Evolutionary conservation across 768 basidiomycete genomes (phyloP).

Genomic region (Rhodosporidiobolus sp.): DNA sequence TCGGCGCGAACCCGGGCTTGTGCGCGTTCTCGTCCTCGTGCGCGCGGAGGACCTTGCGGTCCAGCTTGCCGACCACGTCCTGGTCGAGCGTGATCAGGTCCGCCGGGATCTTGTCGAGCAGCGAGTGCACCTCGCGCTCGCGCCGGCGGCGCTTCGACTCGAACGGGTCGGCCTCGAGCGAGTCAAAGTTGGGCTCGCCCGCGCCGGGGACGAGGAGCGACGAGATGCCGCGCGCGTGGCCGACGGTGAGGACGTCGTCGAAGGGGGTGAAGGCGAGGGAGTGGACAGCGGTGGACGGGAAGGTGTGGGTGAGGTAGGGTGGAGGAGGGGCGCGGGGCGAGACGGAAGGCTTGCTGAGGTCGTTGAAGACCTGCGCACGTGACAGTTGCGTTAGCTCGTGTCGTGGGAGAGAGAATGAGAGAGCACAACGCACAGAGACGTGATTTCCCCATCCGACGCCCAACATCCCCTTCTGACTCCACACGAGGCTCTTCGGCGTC

Average conservation of each 20-base stretch:
- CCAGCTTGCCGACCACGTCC: conserved; percentile 48
- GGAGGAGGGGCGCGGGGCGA: conserved; percentile 32
- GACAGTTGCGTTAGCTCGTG: background rate
- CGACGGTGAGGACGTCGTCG: conserved; percentile 74
- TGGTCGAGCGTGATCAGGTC: conserved; percentile 74
- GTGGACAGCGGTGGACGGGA: conserved; percentile 72
- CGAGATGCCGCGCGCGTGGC: conserved; percentile 73
- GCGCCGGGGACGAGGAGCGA: conserved; percentile 84
- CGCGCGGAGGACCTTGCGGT: conserved; percentile 2
- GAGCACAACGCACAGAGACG: conserved; percentile 64
- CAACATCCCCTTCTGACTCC: conserved; percentile 80
- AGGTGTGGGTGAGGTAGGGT: conserved; percentile 80
- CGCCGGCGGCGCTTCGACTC: conserved; percentile 75
- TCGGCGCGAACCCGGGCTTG: conserved; percentile 49
- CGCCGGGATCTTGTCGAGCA: conserved; percentile 92
- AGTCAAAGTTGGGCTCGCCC: conserved; percentile 94
- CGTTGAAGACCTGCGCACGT: conserved; percentile 64
- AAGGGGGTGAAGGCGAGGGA: conserved; percentile 82
- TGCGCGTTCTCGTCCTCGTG: conserved; percentile 42
- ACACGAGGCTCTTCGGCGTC: conserved; percentile 58
- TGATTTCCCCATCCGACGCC: conserved; percentile 77
- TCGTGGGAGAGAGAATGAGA: background rate
- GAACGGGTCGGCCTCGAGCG: conserved; percentile 87
- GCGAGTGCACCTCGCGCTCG: conserved; percentile 83
- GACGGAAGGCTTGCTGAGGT: conserved; percentile 25